Conservation (phyloP, 164 flowering plant genomes). For the Cinnamomum chago region DNA sequence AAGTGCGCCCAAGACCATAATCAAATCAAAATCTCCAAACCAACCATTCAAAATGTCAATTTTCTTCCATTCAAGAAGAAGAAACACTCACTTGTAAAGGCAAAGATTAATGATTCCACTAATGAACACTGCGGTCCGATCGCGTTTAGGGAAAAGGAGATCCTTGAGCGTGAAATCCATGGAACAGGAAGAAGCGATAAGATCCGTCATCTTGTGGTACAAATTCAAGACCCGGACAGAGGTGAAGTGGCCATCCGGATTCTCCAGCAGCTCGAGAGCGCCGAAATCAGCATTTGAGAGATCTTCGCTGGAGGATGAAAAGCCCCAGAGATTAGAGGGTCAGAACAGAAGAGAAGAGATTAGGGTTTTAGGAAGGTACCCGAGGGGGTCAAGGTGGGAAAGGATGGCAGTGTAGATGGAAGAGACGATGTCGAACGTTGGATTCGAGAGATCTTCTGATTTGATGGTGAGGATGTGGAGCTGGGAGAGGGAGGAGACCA, state of each 20-base stretch:
- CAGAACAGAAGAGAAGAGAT: background rate
- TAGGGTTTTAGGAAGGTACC: conserved; percentile 21
- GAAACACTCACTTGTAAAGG: conserved; percentile 48
- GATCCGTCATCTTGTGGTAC: conserved; percentile 46
- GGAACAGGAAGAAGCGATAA: conserved; percentile 52
- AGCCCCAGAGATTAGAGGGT: background rate
- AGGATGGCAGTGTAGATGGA: conserved; percentile 52
- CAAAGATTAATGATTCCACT: conserved; percentile 66
- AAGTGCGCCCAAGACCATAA: no score
- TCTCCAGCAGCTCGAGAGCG: conserved; percentile 70
- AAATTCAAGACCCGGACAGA: conserved; percentile 52
- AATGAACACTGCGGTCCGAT: conserved; percentile 49
- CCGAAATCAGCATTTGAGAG: conserved; percentile 58
- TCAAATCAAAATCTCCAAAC: background rate
- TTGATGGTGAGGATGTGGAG: conserved; percentile 39
- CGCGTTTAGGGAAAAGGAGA: conserved; percentile 53
- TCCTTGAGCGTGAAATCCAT: conserved; percentile 53
- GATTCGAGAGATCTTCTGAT: conserved; percentile 48
- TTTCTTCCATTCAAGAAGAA: background rate
- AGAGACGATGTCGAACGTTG: conserved; percentile 40
- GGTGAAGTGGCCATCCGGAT: conserved; percentile 61
- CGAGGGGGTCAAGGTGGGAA: conserved; percentile 41
- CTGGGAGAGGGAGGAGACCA: conserved; percentile 37
- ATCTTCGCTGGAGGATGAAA: conserved; percentile 57
- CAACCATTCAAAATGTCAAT: background rate